These are phyloP conservation scores for Sextonia rubra DNA, from an alignment of 164 flowering plant species.

Conservation along the genomic window DNA sequence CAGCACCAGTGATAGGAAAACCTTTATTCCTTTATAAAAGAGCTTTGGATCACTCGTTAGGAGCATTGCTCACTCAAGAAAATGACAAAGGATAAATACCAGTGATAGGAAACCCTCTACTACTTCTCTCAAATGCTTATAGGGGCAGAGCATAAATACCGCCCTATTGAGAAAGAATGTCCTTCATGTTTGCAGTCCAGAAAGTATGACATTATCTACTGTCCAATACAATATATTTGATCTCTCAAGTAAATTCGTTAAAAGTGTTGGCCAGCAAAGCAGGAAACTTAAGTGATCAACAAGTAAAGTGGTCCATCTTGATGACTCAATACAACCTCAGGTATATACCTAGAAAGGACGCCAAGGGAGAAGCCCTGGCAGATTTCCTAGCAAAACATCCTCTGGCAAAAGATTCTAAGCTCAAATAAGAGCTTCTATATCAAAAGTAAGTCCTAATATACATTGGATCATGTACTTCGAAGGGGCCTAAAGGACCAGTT, in stretches of 20 bases:
- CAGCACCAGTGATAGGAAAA: background rate
- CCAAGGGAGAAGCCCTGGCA: background rate
- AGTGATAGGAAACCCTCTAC: background rate
- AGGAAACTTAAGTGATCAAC: background rate
- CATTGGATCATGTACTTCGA: background rate
- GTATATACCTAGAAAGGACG: background rate
- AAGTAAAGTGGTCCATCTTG: background rate
- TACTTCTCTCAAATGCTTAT: no score
- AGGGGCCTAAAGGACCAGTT: background rate
- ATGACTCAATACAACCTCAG: background rate
- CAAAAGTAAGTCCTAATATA: background rate
- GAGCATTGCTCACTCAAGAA: background rate
- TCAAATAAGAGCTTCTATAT: background rate
- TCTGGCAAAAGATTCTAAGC: background rate
- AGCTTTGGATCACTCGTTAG: background rate
- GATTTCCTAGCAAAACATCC: background rate
- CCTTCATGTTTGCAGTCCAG: background rate
- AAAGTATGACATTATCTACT: background rate
- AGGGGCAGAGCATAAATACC: background rate
- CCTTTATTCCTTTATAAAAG: background rate
- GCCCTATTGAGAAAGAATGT: background rate
- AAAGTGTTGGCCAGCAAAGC: background rate
- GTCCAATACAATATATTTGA: background rate
- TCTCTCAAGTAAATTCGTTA: background rate
- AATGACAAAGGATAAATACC: background rate